Evolutionary conservation across 352 stramenopile species (phyloP).

Genomic region (Plasmopara viticola): DNA sequence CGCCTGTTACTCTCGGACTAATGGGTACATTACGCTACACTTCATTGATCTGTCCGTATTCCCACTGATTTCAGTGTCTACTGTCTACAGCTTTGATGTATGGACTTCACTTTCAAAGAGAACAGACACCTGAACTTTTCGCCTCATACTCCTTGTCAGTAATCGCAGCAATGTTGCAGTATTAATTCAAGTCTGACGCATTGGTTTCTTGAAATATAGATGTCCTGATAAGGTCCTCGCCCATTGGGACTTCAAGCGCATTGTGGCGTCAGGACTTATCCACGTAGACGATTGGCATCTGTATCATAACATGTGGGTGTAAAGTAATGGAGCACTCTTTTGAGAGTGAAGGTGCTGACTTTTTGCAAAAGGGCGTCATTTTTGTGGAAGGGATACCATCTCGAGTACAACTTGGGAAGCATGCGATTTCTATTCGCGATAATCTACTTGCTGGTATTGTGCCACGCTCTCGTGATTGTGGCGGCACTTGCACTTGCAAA

Average conservation of each 20-base stretch:
- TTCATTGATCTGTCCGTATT: not conserved
- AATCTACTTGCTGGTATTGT: slow-evolving; percentile 50
- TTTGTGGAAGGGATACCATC: slow-evolving; percentile 82
- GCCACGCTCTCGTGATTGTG: slow-evolving; percentile 49
- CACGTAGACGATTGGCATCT: slow-evolving; percentile 86
- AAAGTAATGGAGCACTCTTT: not conserved
- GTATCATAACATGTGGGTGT: slow-evolving; percentile 86
- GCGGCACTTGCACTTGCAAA: slow-evolving; percentile 27
- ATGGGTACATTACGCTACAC: slow-evolving; percentile 25
- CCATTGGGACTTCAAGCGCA: slow-evolving; percentile 34
- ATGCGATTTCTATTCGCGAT: slow-evolving; percentile 44
- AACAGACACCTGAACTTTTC: slow-evolving; percentile 29
- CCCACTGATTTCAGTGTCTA: not conserved
- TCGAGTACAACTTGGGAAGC: slow-evolving; percentile 61
- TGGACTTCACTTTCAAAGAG: slow-evolving; percentile 48
- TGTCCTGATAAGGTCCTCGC: slow-evolving; percentile 59
- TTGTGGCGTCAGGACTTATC: slow-evolving; percentile 73
- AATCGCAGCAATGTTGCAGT: not conserved
- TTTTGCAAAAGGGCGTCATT: slow-evolving; percentile 53
- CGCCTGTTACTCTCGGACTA: slow-evolving; percentile 40
- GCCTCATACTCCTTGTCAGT: slow-evolving; percentile 41
- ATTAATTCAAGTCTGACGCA: not conserved
- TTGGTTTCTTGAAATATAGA: slow-evolving; percentile 22
- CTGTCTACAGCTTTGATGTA: slow-evolving; percentile 36
- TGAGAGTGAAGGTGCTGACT: slow-evolving; percentile 2